Evolutionary conservation across 345 rosid species (phyloP), one percentile per base, ranked within the genome.

Genomic region (Salix exigua): DNA sequence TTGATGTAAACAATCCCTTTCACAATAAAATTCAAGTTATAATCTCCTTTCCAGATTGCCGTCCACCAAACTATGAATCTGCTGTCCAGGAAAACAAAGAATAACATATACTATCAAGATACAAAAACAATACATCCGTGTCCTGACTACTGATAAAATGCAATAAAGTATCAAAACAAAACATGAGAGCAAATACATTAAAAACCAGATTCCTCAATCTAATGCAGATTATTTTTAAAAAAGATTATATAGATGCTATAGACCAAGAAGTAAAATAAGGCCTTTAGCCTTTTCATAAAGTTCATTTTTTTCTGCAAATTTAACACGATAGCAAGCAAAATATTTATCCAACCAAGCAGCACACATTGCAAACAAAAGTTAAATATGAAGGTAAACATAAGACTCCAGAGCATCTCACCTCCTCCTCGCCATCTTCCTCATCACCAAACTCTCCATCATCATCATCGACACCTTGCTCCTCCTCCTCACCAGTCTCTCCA

Each of bases 391-490:
- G 17, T 2, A 23, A 40, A 60, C 28, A 73, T 33, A 25, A 61
- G 12, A 70, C 14, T 40, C n/a, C 19, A 68, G 18, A 55, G 60
- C 66, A 69, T 77, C 83, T 86, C 83, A 90, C 94, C 94, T 90
- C 94, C 66, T 90, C 92, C 66, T 90, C 92, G 69, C 78, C 61
- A 63, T 75, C 78, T 75, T 63, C 82, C 26, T 87, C 92, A 71
- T 88, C 93, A 9, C 87, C 95, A 77, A 89, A 85, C 80, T 85
- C 92, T 19, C 91, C 93, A 82, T 73, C 82, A 84, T 73, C 82
- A 84, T 83, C 88, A 60, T 86, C 89, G 8, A 76, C 74, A 30
- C 74, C 79, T 28, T 76, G 79, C 28, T 76, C 79, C 40, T 69
- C 79, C 18, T 75, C 79, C 18, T 75, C 78, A 33, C 78, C 78